Percentiles rank a stretch among this genome's conserved stretches.
These are phyloP conservation scores for Taphrina confusa DNA, from an alignment of 1,139 yeast species.

Conservation along the genomic window DNA sequence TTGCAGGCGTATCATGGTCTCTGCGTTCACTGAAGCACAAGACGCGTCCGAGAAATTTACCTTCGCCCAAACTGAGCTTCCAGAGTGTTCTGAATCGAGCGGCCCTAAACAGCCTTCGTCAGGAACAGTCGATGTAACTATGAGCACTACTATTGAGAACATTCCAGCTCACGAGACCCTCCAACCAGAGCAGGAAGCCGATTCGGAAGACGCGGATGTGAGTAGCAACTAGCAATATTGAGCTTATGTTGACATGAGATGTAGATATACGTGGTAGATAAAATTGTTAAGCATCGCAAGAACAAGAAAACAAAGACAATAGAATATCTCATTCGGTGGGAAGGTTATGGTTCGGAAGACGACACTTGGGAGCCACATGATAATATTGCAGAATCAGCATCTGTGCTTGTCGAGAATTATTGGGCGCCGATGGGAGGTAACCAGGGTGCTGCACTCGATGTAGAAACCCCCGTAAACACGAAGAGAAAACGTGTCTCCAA, in stretches of 20 bases:
- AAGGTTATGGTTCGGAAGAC: slow-evolving; percentile 7
- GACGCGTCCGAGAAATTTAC: not conserved
- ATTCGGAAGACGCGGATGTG: not conserved
- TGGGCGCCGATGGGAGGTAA: slow-evolving; percentile 14
- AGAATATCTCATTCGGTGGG: slow-evolving; percentile 11
- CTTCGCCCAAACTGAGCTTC: not conserved
- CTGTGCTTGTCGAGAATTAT: slow-evolving; percentile 4
- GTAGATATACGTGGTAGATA: slow-evolving; percentile 6
- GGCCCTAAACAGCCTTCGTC: too few species aligned
- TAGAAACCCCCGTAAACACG: not conserved
- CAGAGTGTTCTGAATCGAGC: not conserved
- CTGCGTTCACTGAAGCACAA: not conserved
- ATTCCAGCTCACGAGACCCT: not conserved
- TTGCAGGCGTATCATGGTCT: not conserved
- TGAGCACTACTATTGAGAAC: not conserved
- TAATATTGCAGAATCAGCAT: slow-evolving; percentile 11
- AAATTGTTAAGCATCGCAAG: not conserved
- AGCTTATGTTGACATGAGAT: not conserved
- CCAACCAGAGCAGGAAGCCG: not conserved
- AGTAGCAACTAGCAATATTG: not conserved
- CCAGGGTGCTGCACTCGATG: not conserved
- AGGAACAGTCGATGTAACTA: not conserved
- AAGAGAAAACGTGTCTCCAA: slow-evolving; percentile 8
- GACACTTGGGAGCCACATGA: slow-evolving; percentile 23
- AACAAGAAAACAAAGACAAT: not conserved